These are phyloP conservation scores for Hylodesmum podocarpum DNA, from an alignment of 306 rosid genomes.

Conservation along the genomic window DNA sequence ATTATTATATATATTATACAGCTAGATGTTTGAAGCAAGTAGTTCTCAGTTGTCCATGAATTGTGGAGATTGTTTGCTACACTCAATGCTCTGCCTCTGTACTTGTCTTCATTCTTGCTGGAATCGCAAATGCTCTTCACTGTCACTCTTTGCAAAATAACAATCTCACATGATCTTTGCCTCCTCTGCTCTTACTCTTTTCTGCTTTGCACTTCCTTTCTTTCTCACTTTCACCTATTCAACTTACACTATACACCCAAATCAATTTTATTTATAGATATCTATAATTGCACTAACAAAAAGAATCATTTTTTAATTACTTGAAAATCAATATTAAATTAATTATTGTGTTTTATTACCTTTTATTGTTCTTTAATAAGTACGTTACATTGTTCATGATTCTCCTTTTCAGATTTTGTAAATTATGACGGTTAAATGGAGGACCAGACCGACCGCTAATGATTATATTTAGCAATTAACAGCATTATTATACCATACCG, in stretches of 20 bases:
- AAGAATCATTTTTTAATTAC: no score
- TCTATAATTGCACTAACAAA: no score
- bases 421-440: not conserved
- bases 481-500: not conserved
- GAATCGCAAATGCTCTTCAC: not conserved
- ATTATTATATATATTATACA: not conserved
- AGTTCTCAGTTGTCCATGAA: not conserved
- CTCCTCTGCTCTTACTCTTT: not conserved
- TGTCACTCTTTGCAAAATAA: not conserved
- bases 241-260: no score
- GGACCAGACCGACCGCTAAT: not conserved
- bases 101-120: not conserved
- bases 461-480: not conserved
- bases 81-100: not conserved
- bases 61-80: conserved; percentile 2
- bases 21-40: not conserved
- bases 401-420: not conserved
- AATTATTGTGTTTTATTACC: not conserved
- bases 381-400: not conserved
- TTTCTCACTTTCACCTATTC: not conserved
- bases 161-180: not conserved
- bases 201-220: not conserved
- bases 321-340: no score
- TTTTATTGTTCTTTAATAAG: not conserved
- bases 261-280: no score